A percentile compares a stretch with the other conserved stretches of the same genome.
phyloP scores from a whole-genome alignment of 768 basidiomycete genomes.

The Tylopilus felleus region DNA sequence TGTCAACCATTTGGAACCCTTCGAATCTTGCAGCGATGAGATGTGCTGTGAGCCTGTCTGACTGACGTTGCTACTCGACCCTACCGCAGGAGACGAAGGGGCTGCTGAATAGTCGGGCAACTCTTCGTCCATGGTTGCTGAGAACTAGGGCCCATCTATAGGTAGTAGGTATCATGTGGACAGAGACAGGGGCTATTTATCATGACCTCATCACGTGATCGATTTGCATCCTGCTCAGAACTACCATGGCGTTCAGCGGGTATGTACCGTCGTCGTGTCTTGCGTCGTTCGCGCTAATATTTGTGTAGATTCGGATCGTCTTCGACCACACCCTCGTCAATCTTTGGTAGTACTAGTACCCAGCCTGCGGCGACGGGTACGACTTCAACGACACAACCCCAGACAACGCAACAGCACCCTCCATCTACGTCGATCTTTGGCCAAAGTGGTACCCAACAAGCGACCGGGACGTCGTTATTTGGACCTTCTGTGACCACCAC shows the following conservation, averaged over 20 bases:
- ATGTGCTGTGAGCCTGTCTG: slow-evolving; percentile 31
- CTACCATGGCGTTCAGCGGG: slow-evolving; percentile 22
- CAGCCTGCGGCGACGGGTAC: slow-evolving; percentile 25
- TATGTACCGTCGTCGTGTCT: slow-evolving; percentile 5
- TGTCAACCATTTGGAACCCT: slow-evolving; percentile 43
- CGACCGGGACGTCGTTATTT: slow-evolving; percentile 25
- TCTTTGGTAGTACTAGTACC: slow-evolving; percentile 22
- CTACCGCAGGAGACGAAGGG: background rate
- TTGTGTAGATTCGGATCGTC: slow-evolving; percentile 37
- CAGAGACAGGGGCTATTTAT: slow-evolving; percentile 18
- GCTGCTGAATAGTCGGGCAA: slow-evolving; percentile 18
- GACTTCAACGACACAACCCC: slow-evolving; percentile 15
- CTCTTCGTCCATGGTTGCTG: slow-evolving; percentile 9
- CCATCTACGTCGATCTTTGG: background rate
- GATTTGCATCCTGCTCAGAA: background rate
- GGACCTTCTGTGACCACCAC: slow-evolving; percentile 24
- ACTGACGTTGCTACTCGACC: background rate
- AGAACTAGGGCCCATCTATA: too few species aligned
- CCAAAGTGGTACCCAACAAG: background rate
- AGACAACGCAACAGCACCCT: slow-evolving; percentile 20
- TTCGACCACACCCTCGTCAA: slow-evolving; percentile 34
- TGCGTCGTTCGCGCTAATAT: slow-evolving; percentile 5
- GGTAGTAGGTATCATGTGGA: too few species aligned
- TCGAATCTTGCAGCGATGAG: slow-evolving; percentile 42
- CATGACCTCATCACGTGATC: slow-evolving; percentile 10